Evolutionary conservation across 331 rosid species (phyloP).

Genomic region (Erythrophleum ivorense): DNA sequence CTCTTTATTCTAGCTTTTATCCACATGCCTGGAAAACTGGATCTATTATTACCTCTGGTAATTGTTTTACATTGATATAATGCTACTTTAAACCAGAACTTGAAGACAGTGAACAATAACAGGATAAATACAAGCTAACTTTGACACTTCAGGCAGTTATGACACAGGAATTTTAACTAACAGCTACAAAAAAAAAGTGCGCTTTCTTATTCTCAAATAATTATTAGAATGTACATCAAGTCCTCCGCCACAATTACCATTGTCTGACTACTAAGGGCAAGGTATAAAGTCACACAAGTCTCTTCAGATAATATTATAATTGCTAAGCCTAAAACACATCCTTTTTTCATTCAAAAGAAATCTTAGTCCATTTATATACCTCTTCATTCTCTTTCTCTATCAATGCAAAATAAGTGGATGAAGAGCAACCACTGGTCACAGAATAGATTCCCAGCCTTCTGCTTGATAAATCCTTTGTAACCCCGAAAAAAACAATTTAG

Average conservation of each 20-base stretch:
- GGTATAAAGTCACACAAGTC: slow-evolving; percentile 19
- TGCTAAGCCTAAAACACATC: slow-evolving; percentile 22
- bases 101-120: not conserved
- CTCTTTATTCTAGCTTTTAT: not conserved
- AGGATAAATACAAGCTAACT: not conserved
- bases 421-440: slow-evolving; percentile 49
- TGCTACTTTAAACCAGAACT: not conserved
- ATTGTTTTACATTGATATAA: not conserved
- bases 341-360: slow-evolving; percentile 35
- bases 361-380: slow-evolving; percentile 54
- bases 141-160: not conserved
- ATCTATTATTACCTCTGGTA: not conserved
- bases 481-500: slow-evolving; percentile 59
- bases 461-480: slow-evolving; percentile 68
- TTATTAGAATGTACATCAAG: slow-evolving; percentile 2
- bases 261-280: slow-evolving; percentile 18
- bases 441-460: slow-evolving; percentile 59
- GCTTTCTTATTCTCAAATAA: slow-evolving; percentile 17
- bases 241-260: not conserved
- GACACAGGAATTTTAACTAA: not conserved
- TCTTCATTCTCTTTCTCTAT: slow-evolving; percentile 58
- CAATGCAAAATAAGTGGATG: slow-evolving; percentile 67
- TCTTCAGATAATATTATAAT: slow-evolving; percentile 18
- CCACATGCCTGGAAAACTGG: not conserved
- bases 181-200: not conserved